Evolutionary conservation across 1,284 basidiomycete genomes (phyloP).

Genomic region (Testicularia cyperi): DNA sequence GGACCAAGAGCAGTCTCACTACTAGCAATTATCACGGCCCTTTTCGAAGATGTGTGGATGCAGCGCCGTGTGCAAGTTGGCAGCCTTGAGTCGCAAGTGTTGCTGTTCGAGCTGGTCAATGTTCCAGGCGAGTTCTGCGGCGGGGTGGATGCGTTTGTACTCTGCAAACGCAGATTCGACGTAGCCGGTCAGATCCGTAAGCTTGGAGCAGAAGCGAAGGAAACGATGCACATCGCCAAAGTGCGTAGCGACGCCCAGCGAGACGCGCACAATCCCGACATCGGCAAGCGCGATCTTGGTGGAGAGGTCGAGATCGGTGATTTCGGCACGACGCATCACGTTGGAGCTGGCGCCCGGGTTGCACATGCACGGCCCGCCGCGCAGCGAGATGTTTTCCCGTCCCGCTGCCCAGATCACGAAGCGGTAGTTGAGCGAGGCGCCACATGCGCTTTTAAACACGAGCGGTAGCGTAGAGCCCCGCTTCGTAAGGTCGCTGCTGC

Average conservation of each 20-base stretch:
- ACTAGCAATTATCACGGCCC: too few species aligned
- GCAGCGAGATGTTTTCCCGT: conserved; percentile 6
- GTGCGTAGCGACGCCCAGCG: conserved; percentile 7
- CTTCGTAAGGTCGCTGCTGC: background rate
- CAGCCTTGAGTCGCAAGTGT: too few species aligned
- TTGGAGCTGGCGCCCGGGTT: conserved; percentile 15
- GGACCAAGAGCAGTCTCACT: too few species aligned
- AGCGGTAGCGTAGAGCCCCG: conserved; percentile 9
- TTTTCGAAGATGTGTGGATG: too few species aligned
- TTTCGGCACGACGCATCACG: conserved; percentile 10
- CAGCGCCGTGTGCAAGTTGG: too few species aligned
- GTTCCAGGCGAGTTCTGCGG: background rate
- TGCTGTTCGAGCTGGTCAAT: conserved; percentile 11
- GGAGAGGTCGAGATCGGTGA: conserved; percentile 10
- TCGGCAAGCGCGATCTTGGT: conserved; percentile 8
- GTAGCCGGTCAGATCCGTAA: conserved; percentile 3
- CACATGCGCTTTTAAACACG: background rate
- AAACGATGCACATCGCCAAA: conserved; percentile 15
- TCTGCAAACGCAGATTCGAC: background rate
- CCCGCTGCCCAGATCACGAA: conserved; percentile 18
- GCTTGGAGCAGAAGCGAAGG: conserved; percentile 1
- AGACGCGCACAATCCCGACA: conserved; percentile 14
- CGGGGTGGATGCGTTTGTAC: background rate
- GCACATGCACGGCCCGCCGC: conserved; percentile 29
- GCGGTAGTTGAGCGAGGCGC: conserved; percentile 10